Evolutionary conservation across 2,329 filamentous ascomycete genomes (phyloP).

Genomic region (Cercospora nicotianae): DNA sequence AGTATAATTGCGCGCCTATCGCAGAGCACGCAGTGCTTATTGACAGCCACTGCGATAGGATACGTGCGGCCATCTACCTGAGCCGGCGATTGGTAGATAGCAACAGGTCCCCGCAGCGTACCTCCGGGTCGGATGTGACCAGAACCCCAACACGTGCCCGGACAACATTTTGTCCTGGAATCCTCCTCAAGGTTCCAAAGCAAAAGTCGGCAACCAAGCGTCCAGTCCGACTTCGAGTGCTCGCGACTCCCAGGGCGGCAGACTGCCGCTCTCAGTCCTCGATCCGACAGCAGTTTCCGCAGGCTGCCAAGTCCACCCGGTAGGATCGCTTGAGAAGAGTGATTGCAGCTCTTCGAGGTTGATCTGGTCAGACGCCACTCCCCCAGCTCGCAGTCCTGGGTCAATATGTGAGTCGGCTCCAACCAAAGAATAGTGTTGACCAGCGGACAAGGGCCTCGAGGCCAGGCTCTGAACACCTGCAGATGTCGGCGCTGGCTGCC

Average conservation of each 20-base stretch:
- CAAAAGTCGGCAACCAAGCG: slow-evolving; percentile 29
- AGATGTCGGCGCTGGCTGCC: slow-evolving; percentile 12
- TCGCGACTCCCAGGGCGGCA: slow-evolving; percentile 30
- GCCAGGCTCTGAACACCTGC: not conserved
- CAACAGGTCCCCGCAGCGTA: no score
- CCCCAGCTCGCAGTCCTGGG: slow-evolving; percentile 10
- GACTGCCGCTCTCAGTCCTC: slow-evolving; percentile 24
- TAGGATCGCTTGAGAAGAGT: slow-evolving; percentile 31
- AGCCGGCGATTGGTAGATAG: no score
- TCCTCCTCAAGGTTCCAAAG: slow-evolving; percentile 19
- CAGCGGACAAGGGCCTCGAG: slow-evolving; percentile 2
- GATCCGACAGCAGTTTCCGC: slow-evolving; percentile 31
- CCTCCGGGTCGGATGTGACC: not conserved
- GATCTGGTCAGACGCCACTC: slow-evolving; percentile 21
- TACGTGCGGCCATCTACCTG: no score
- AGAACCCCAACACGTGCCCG: not conserved
- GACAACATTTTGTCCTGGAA: not conserved
- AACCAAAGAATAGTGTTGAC: slow-evolving; percentile 13
- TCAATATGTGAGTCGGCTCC: slow-evolving; percentile 22
- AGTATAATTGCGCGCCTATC: no score
- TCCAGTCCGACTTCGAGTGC: slow-evolving; percentile 29
- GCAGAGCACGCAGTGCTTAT: no score
- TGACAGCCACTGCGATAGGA: no score
- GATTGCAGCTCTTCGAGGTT: slow-evolving; percentile 30
- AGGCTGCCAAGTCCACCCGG: slow-evolving; percentile 32